Base-by-base conservation (phyloP, 2,329 filamentous ascomycete species). In the Arthrobotrys iridis region DNA sequence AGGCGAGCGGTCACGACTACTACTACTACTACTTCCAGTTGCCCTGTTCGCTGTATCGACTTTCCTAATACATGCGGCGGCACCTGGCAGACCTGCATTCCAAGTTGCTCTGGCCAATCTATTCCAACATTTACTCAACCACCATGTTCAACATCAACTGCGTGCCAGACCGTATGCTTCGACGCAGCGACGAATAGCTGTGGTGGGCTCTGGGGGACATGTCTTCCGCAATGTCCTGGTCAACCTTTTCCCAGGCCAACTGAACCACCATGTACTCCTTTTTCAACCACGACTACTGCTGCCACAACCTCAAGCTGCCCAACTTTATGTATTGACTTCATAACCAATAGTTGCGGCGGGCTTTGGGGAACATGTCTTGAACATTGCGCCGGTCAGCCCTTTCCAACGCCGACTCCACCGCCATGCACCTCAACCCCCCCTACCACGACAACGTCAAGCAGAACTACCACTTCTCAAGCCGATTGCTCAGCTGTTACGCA, bases 31-130 rank as follows among this genome's bases (percentile, higher is more conserved):
- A 45, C 10, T 7, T 45, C 41, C 5, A 43, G 11, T 22, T 60
- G 57, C 24, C 57, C 57, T 28, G 45, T 43, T 24, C 37, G 35
- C n/a, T 60, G 57, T 41, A 45, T 60, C 4, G 57, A 60, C 8
- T 46, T 41, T 24, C 20, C 24, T 2, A 60, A 60, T 30, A 43
- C 35, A 37, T 58, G 52, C 11, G 52, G 52, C 6, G 52, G 52
- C 18, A 24, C 22, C 10, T 58, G 52, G 52, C 18, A 28, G 40
- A 58, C 52, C 1, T 58, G 52, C 10, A 41, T 58, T 8, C 52
- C 52, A 41, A 40, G 33, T 24, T 58, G 52, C 52, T 24, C 18
- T 41, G 52, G 52, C 1, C n/a, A 58, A 3, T 24, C 52, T 13
- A 24, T 58, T 58, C 52, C 52, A 26, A 40, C 30, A 18, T 41